phyloP scores from a whole-genome alignment of 78 protist genomes.

The slime mould (Dictyostelium discoideum) region dicty_2.7 NC_007088.5:8452001-8452500 shows the following conservation, averaged over 20 bases:
- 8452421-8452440: background rate
- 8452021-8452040: background rate
- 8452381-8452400: constrained; percentile 11
- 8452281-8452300: background rate
- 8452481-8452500: background rate
- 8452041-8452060: background rate
- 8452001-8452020: background rate
- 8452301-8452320: background rate
- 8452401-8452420: background rate
- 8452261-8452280: background rate
- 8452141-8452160: background rate
- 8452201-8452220: background rate
- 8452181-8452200: background rate
- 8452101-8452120: background rate
- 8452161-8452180: background rate
- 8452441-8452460: background rate
- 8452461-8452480: background rate
- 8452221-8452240: background rate
- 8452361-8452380: constrained; percentile 22
- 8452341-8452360: background rate
- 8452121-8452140: background rate
- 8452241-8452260: background rate
- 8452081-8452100: background rate
- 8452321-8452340: background rate
- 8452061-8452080: background rate